Percentiles rank a stretch among this genome's conserved stretches.
phyloP scores from a whole-genome alignment of 1,284 basidiomycete genomes.

The Microbotryum silenes-acaulis region DNA sequence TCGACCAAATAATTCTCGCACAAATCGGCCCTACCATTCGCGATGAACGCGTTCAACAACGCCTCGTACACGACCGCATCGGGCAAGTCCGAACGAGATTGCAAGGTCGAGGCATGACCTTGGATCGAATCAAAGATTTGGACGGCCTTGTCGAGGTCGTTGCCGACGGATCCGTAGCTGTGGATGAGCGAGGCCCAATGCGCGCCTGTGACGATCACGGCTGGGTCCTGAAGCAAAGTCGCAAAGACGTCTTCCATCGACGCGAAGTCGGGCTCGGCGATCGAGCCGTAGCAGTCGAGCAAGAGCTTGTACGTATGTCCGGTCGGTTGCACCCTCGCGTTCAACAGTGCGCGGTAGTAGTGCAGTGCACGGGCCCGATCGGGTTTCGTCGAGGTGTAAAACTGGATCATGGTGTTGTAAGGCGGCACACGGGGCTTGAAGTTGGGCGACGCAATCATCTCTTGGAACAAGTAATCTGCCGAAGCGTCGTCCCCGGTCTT shows the following conservation, averaged over 20 bases:
- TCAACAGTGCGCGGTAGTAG: constrained; percentile 66
- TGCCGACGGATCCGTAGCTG: constrained; percentile 72
- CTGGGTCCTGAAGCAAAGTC: constrained; percentile 49
- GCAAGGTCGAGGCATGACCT: constrained; percentile 43
- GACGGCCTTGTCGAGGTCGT: constrained; percentile 70
- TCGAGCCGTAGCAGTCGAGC: constrained; percentile 79
- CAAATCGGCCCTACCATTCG: constrained; percentile 69
- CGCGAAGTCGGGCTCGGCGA: constrained; percentile 64
- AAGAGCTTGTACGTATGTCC: constrained; percentile 93
- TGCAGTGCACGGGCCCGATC: constrained; percentile 66
- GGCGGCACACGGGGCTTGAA: constrained; percentile 88
- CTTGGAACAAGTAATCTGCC: constrained; percentile 63
- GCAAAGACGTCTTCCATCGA: constrained; percentile 69
- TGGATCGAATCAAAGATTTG: constrained; percentile 69
- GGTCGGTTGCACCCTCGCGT: constrained; percentile 61
- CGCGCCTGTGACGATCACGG: constrained; percentile 62
- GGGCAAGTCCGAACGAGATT: constrained; percentile 42
- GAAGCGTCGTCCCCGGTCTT: constrained; percentile 74
- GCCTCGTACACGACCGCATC: constrained; percentile 90
- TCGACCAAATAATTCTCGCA: constrained; percentile 60
- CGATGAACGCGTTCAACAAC: constrained; percentile 77
- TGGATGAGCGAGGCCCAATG: constrained; percentile 92
- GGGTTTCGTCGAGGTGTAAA: constrained; percentile 83
- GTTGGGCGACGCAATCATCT: constrained; percentile 67
- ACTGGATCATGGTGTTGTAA: constrained; percentile 98